Base-by-base conservation (phyloP, 805 yeast genomes). In the Zygoascus biomembranicola region DNA sequence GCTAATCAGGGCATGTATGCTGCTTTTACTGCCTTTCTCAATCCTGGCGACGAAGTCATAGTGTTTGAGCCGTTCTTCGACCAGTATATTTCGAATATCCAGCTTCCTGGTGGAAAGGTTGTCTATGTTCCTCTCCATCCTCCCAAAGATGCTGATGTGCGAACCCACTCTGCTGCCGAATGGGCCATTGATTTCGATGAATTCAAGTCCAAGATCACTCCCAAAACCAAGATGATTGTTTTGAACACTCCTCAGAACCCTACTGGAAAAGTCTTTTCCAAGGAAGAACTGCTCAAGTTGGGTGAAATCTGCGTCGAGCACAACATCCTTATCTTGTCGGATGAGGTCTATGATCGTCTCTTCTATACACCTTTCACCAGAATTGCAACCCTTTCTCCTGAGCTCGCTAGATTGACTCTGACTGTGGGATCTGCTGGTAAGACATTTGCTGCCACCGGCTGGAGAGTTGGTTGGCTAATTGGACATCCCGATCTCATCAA, bases 391-490 rank as follows among this genome's bases (percentile, higher is more conserved):
- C 72, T 92, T 52, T 74, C 83, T 5, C 90, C 92, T 5, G 96
- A 90, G 62, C 78, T 90, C 55, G 84, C 79, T 28, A 80, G 80
- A 54, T 74, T 90, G 63, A 88, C 97, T 0, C 72, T 94, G 53
- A 84, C 97, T 2, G 95, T 94, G 20, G 98, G 98, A 1, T 88
- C 97, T 31, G 99, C 97, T 6, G 99, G 99, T 58, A 94, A 94
- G 70, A 82, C 96, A 0, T 94, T 94, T 73, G 96, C 97, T n/a
- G 96, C 96, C 45, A 94, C 99, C 11, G 99, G 99, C 52, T 94
- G 98, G 97, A 84, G 99, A 75, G 80, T 94, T 51, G 99, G 99
- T 52, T 94, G 96, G 95, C 77, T 92, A 41, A 83, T 90, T 57
- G 98, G 97, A 6, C 84, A 87, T 52, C 76, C 86, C n/a, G 87